These are phyloP conservation scores for Penicillium concentricum DNA, from an alignment of 2,329 filamentous ascomycete species.

Conservation along the genomic window DNA sequence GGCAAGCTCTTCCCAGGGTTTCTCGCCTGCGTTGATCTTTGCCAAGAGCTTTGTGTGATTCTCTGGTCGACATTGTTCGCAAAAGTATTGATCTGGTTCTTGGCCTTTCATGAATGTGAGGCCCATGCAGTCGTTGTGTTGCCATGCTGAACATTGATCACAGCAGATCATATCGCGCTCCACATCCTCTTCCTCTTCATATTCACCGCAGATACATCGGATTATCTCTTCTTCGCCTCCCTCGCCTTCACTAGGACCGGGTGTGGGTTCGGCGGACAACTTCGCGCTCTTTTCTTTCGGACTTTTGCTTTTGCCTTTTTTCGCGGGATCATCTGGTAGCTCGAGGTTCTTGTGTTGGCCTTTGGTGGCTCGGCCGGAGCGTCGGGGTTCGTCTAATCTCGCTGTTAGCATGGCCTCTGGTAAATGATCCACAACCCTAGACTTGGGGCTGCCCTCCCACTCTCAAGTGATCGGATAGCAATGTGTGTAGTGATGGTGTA, in stretches of 20 bases:
- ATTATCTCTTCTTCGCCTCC: conserved; percentile 78
- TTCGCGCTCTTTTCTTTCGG: conserved; percentile 50
- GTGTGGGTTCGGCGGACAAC: conserved; percentile 47
- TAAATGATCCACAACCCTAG: neutral
- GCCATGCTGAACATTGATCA: conserved; percentile 89
- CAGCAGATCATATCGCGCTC: conserved; percentile 94
- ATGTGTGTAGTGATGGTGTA: conserved; percentile 26
- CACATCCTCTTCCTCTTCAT: conserved; percentile 79
- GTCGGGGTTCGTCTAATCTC: conserved; percentile 74
- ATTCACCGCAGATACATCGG: conserved; percentile 88
- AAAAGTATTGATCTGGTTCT: conserved; percentile 82
- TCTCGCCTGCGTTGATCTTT: conserved; percentile 75
- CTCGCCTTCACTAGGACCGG: conserved; percentile 50
- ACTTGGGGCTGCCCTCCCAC: conserved; percentile 2
- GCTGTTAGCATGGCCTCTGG: conserved; percentile 30
- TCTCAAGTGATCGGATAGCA: conserved; percentile 1
- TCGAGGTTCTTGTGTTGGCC: conserved; percentile 93
- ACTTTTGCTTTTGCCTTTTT: conserved; percentile 49
- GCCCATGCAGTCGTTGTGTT: conserved; percentile 95
- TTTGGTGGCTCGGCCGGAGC: conserved; percentile 94
- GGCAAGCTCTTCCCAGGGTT: conserved; percentile 76
- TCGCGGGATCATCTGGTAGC: conserved; percentile 57
- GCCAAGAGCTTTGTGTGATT: conserved; percentile 79
- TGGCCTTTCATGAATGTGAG: conserved; percentile 74
- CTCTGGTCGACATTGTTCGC: conserved; percentile 82